A percentile compares a stretch with the other conserved stretches of the same genome.
Conservation (phyloP, 257 asterid genomes). For the Petunia axillaris region DNA sequence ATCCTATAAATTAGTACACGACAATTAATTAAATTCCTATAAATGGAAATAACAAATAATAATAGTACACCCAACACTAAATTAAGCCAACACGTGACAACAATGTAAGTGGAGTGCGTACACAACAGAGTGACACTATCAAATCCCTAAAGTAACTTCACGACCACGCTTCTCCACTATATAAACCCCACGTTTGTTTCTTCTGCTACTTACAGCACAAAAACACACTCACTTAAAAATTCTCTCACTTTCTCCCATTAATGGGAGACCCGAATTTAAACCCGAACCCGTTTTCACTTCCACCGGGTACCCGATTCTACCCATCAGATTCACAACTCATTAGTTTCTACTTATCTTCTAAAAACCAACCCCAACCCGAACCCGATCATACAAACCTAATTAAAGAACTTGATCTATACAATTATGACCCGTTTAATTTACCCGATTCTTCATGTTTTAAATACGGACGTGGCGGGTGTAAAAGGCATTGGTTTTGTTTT, state of each 20-base stretch:
- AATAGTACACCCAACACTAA: background rate
- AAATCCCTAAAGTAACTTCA: constrained; percentile 20
- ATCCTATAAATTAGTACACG: too few species aligned
- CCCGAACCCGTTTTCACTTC: constrained; percentile 30
- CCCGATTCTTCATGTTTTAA: constrained; percentile 41
- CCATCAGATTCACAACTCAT: constrained; percentile 49
- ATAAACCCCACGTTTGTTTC: constrained; percentile 18
- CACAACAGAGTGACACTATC: background rate
- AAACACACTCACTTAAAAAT: background rate
- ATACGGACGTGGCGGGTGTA: constrained; percentile 42
- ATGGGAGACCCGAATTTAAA: constrained; percentile 34
- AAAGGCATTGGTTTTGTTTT: constrained; percentile 48
- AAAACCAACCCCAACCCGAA: constrained; percentile 31
- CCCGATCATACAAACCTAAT: constrained; percentile 30
- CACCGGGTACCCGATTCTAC: constrained; percentile 44
- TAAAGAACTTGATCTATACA: constrained; percentile 44
- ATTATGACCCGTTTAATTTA: constrained; percentile 38
- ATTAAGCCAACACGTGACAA: background rate
- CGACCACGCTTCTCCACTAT: constrained; percentile 21
- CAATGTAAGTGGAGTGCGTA: background rate
- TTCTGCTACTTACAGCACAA: background rate
- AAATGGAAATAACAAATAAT: too few species aligned
- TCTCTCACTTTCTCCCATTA: background rate
- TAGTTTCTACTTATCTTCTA: constrained; percentile 39
- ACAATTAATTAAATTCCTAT: too few species aligned